Conservation (phyloP, 2,329 filamentous ascomycete species). For the Apiospora kogelbergensis region DNA sequence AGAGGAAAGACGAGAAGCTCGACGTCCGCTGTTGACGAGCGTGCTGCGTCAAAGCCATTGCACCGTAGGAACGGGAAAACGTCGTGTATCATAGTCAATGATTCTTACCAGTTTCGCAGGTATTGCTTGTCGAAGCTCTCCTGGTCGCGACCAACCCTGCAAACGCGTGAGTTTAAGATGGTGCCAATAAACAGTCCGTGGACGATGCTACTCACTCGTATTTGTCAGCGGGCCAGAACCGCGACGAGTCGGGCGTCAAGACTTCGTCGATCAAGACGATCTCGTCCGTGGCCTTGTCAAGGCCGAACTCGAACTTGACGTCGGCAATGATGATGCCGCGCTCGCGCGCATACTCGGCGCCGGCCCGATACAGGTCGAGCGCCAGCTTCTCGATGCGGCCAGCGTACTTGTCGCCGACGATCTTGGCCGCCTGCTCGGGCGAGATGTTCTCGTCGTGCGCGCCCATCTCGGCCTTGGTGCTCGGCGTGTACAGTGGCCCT, state of each 20-base stretch:
- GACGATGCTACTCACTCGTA: conserved; percentile 51
- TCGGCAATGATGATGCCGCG: conserved; percentile 74
- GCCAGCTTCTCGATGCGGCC: conserved; percentile 64
- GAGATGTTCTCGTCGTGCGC: conserved; percentile 84
- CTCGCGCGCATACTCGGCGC: conserved; percentile 61
- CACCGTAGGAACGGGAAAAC: not conserved
- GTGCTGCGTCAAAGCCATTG: not conserved
- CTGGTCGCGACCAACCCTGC: conserved; percentile 14
- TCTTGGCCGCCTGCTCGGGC: conserved; percentile 60
- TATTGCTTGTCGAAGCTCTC: conserved; percentile 70
- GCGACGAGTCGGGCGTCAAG: conserved; percentile 75
- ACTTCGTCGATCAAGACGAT: conserved; percentile 83
- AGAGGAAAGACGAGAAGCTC: not conserved
- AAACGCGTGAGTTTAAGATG: not conserved
- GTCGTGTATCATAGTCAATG: no score
- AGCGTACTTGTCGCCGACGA: conserved; percentile 67
- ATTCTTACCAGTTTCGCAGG: conserved; percentile 70
- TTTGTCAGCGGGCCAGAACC: conserved; percentile 79
- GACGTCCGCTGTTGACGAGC: not conserved
- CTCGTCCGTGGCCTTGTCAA: conserved; percentile 63
- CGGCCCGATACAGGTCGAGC: conserved; percentile 62
- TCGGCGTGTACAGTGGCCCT: conserved; percentile 71
- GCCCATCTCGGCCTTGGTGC: conserved; percentile 80
- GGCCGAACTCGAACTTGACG: conserved; percentile 72
- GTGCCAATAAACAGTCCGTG: not conserved